These are phyloP conservation scores for Beauveria rudraprayagi DNA, from an alignment of 2,329 filamentous ascomycete genomes.

Conservation along the genomic window DNA sequence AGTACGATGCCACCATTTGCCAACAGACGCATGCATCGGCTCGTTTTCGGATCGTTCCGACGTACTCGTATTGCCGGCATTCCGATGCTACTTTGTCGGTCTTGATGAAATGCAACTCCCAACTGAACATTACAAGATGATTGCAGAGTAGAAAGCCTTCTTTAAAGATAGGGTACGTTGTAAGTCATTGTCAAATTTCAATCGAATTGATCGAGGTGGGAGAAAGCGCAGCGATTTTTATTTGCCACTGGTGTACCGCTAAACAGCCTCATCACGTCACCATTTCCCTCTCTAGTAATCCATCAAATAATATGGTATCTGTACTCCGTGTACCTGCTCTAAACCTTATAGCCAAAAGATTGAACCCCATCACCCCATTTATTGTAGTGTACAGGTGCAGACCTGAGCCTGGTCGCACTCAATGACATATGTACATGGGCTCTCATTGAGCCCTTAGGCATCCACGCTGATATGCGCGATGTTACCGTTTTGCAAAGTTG, in stretches of 20 bases:
- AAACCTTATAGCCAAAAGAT: background rate
- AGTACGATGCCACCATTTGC: too few relatives aligned
- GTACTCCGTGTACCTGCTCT: background rate
- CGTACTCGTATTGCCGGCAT: conserved; percentile 3
- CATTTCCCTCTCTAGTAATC: background rate
- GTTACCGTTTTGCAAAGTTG: background rate
- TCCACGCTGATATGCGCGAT: conserved; percentile 3
- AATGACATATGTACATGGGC: conserved; percentile 4
- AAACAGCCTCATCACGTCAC: background rate
- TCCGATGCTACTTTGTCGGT: too few relatives aligned
- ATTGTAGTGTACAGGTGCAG: background rate
- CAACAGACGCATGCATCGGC: too few relatives aligned
- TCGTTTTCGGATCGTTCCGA: conserved; percentile 7
- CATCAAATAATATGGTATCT: background rate
- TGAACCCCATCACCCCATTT: background rate
- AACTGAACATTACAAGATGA: too few relatives aligned
- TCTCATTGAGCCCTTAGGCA: background rate
- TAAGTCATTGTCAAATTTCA: too few relatives aligned
- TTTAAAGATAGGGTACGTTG: too few relatives aligned
- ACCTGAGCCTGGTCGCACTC: background rate
- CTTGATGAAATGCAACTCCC: too few relatives aligned
- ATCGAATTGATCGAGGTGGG: too few relatives aligned
- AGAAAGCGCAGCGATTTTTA: too few relatives aligned
- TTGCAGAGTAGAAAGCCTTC: too few relatives aligned
- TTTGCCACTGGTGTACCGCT: background rate